phyloP scores from a whole-genome alignment of 139 green algal species.

The Chlorella sorokiniana region DNA sequence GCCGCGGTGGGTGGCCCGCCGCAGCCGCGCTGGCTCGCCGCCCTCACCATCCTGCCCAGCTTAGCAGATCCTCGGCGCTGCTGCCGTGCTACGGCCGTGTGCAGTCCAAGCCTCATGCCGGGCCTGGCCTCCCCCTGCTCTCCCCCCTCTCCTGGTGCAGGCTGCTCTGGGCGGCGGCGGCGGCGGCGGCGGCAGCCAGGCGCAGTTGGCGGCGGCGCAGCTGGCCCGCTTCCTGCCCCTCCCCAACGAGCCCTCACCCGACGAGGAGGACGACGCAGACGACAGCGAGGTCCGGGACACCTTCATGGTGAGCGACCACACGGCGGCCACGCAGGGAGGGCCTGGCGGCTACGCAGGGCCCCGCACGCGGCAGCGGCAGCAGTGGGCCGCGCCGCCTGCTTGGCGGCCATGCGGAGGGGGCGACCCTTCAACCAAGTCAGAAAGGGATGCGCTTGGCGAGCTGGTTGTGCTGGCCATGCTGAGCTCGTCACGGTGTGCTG shows the following conservation, averaged over 20 bases:
- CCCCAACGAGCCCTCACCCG: neutral
- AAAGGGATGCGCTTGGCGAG: neutral
- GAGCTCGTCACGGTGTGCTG: neutral
- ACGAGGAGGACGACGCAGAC: conserved; percentile 40
- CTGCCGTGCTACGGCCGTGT: neutral
- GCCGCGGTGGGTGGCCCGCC: neutral
- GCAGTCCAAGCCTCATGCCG: too few species aligned
- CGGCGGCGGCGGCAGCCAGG: neutral
- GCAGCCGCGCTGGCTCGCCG: neutral
- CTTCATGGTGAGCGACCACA: conserved; percentile 47
- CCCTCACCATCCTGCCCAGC: neutral
- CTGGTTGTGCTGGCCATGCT: too few species aligned
- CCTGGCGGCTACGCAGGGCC: too few species aligned
- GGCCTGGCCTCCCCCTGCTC: too few species aligned
- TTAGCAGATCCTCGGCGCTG: neutral
- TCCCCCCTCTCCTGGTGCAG: neutral
- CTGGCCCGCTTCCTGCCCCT: neutral
- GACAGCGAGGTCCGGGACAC: conserved; percentile 34
- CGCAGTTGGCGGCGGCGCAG: conserved; percentile 16
- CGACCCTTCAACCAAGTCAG: too few species aligned
- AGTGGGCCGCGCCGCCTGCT: too few species aligned
- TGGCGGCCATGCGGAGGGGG: too few species aligned
- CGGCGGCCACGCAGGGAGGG: too few species aligned
- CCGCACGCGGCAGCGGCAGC: too few species aligned
- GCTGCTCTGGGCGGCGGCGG: neutral